Conservation (phyloP, 257 asterid genomes). For the Cynanchum wilfordii region DNA sequence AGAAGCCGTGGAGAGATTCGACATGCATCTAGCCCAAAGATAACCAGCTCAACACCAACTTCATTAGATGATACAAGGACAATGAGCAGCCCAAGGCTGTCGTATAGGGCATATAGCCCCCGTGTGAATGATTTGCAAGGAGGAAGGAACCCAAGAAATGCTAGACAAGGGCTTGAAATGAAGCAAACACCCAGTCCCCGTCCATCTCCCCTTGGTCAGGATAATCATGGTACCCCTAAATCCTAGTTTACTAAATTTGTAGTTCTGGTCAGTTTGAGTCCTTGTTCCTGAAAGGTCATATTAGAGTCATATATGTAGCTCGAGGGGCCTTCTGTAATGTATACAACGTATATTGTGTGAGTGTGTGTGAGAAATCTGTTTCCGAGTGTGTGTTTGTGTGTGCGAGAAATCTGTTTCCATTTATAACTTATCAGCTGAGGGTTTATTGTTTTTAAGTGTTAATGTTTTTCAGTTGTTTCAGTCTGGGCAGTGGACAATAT, state of each 20-base stretch:
- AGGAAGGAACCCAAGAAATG: slow-evolving; percentile 39
- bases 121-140: slow-evolving; percentile 43
- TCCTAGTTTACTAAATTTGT: slow-evolving; percentile 20
- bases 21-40: slow-evolving; percentile 60
- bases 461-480: neutral
- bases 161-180: slow-evolving; percentile 36
- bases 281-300: slow-evolving; percentile 8
- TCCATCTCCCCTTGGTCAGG: slow-evolving; percentile 48
- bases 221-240: slow-evolving; percentile 34
- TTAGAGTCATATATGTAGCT: neutral
- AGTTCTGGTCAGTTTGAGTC: slow-evolving; percentile 11
- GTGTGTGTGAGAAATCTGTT: neutral
- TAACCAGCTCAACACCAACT: slow-evolving; percentile 60
- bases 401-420: slow-evolving; percentile 1
- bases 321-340: slow-evolving; percentile 15
- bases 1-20: slow-evolving; percentile 91
- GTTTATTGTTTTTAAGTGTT: neutral
- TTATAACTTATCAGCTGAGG: neutral
- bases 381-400: neutral
- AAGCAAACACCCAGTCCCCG: slow-evolving; percentile 67
- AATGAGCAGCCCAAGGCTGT: slow-evolving; percentile 41
- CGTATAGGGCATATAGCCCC: slow-evolving; percentile 52
- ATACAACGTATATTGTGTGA: neutral
- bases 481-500: neutral
- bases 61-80: slow-evolving; percentile 42